phyloP scores from a whole-genome alignment of 2,329 filamentous ascomycete species.

The Atkinsonella hypoxylon region DNA sequence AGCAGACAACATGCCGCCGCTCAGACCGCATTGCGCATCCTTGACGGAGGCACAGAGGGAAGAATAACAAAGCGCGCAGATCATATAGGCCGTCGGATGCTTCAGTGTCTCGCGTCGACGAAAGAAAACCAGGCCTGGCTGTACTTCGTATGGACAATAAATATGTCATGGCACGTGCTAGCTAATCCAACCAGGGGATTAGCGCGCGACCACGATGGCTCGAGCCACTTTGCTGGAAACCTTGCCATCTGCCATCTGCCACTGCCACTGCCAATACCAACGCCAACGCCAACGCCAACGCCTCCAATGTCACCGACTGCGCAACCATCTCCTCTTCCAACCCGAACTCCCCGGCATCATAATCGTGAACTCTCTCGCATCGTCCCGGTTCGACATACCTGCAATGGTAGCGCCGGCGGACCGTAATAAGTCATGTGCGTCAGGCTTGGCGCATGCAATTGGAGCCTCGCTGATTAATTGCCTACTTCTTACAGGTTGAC shows the following conservation, averaged over 20 bases:
- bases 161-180: background rate
- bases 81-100: too few relatives aligned
- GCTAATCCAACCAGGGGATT: background rate
- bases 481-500: conserved; percentile 20
- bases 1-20: too few relatives aligned
- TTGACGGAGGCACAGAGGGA: too few relatives aligned
- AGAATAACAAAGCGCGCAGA: too few relatives aligned
- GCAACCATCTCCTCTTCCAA: background rate
- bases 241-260: background rate
- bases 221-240: conserved; percentile 2
- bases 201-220: background rate
- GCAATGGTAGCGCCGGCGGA: conserved; percentile 1
- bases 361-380: background rate
- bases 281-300: background rate
- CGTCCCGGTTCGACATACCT: background rate
- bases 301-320: background rate
- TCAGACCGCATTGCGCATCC: too few relatives aligned
- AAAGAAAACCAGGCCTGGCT: background rate
- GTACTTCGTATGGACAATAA: too few relatives aligned
- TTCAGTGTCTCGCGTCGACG: background rate
- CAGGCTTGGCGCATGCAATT: background rate
- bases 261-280: background rate
- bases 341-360: background rate
- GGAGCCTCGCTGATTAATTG: conserved; percentile 23
- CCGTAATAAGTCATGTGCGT: background rate